These are phyloP conservation scores for Aspergillus sp. DNA, from an alignment of 2,329 filamentous ascomycete genomes.

Conservation along the genomic window DNA sequence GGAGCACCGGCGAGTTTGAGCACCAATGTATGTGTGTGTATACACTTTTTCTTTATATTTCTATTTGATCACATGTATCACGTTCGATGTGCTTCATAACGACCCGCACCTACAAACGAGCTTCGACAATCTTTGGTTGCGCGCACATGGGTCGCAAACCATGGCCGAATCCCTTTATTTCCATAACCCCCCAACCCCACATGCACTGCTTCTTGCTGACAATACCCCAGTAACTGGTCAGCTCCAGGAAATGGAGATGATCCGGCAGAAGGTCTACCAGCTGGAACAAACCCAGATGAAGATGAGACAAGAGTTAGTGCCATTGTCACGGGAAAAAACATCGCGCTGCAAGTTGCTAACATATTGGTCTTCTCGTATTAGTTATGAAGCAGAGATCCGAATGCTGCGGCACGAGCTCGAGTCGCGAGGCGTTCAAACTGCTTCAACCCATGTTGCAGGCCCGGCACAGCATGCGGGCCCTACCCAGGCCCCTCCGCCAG, in stretches of 20 bases:
- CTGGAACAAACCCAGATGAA: constrained; percentile 85
- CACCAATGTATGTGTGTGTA: constrained; percentile 72
- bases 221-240: constrained; percentile 69
- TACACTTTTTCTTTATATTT: constrained; percentile 1
- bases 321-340: not conserved
- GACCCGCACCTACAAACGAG: too few species aligned
- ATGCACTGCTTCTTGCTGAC: not conserved
- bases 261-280: constrained; percentile 86
- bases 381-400: constrained; percentile 88
- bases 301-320: constrained; percentile 82
- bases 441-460: constrained; percentile 66
- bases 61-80: not conserved
- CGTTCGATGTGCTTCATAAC: too few species aligned
- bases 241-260: constrained; percentile 90
- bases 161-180: not conserved
- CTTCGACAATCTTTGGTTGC: too few species aligned
- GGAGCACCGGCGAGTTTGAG: constrained; percentile 81
- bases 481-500: constrained; percentile 75
- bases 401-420: constrained; percentile 85
- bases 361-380: constrained; percentile 32
- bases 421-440: constrained; percentile 58
- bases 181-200: not conserved
- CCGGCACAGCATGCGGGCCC: constrained; percentile 73
- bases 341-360: constrained; percentile 12
- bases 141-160: too few species aligned